A percentile compares a stretch with the other conserved stretches of the same genome.
These are phyloP conservation scores for Myxozyma kluyveri DNA, from an alignment of 805 yeast genomes.

Conservation along the genomic window DNA sequence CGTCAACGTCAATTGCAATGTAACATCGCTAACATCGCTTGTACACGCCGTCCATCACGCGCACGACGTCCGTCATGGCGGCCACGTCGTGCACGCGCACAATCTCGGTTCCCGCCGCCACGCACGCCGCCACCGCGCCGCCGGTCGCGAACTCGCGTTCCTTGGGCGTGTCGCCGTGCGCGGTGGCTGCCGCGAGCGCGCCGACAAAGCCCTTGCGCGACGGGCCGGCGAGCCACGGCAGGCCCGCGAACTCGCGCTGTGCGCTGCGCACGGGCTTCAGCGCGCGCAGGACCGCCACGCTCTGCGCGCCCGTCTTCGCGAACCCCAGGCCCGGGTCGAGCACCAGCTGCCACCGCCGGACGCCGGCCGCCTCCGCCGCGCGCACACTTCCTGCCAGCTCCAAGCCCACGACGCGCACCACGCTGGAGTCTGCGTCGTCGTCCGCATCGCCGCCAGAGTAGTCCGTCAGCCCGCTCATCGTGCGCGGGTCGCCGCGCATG, in stretches of 20 bases:
- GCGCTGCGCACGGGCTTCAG: slow-evolving; percentile 31
- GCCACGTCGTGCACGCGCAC: slow-evolving; percentile 84
- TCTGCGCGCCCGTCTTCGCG: slow-evolving; percentile 78
- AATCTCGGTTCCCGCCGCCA: slow-evolving; percentile 71
- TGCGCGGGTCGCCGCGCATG: slow-evolving; percentile 74
- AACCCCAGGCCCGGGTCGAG: slow-evolving; percentile 96
- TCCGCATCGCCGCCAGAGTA: slow-evolving; percentile 45
- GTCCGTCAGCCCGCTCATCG: slow-evolving; percentile 60
- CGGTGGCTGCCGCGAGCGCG: slow-evolving; percentile 55
- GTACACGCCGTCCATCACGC: slow-evolving; percentile 67
- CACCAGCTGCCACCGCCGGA: slow-evolving; percentile 85
- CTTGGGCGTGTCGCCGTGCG: too few species aligned
- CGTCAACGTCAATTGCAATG: too few species aligned
- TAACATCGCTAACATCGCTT: too few species aligned
- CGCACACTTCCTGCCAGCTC: slow-evolving; percentile 61
- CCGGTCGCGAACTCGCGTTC: slow-evolving; percentile 76
- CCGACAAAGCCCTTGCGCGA: slow-evolving; percentile 89
- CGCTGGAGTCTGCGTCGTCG: too few species aligned
- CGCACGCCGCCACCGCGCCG: slow-evolving; percentile 68
- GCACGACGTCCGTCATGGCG: slow-evolving; percentile 53
- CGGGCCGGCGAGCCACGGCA: slow-evolving; percentile 68
- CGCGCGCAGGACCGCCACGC: slow-evolving; percentile 57
- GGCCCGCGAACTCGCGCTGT: slow-evolving; percentile 30
- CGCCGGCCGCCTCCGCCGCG: slow-evolving; percentile 60
- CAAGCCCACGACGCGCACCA: slow-evolving; percentile 57